Base-by-base conservation (phyloP, 768 basidiomycete species). In the Amanita molliuscula region DNA sequence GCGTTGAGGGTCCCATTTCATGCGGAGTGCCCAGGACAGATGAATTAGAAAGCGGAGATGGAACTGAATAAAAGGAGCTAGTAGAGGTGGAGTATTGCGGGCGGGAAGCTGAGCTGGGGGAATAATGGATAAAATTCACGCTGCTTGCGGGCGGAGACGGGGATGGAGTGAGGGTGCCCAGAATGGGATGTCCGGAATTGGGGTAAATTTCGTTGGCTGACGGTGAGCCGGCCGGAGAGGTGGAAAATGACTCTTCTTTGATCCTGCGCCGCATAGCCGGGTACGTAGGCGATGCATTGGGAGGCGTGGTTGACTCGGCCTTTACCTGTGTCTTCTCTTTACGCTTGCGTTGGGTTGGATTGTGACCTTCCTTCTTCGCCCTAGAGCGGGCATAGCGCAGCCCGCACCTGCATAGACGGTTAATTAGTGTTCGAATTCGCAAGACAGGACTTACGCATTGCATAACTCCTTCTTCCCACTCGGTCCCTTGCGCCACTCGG, bases 401-500 rank as follows among this genome's bases (percentile, higher is more conserved):
- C 20, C 89, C 89, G 62, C 89, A 92, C 38, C 87, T 89, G 54
- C 23, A 38, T 25, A 34, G 25, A 36, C 16, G 40, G 29, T 51
- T 28, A 52, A 26, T 48, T 23, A 33, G 4, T 18, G 37, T 20
- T 28, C 9, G 20, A 31, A 28, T 29, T 9, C 4, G 25, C 10
- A 13, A 20, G 11, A 34, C 11, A 47, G 36, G 55, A 76, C 86
- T 72, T 67, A 91, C 84, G 90, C 90, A 69, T 93, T 93, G 64
- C 90, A 93, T 23, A 93, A 73, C 63, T 93, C 88, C 67, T 93
- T 93, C 65, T 86, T 85, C 23, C 90, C 90, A 58, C 78, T 88
- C 47, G 88, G 88, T 16, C 90, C 90, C 65, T 93, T 93, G 61
- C 90, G 72, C 90, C 90, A 93, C 64, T 93, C 90, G 0, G 90